Evolutionary conservation across 2,329 filamentous ascomycete species (phyloP), one percentile per base, ranked within the genome.

Genomic region (Stenocarpella maydis): DNA sequence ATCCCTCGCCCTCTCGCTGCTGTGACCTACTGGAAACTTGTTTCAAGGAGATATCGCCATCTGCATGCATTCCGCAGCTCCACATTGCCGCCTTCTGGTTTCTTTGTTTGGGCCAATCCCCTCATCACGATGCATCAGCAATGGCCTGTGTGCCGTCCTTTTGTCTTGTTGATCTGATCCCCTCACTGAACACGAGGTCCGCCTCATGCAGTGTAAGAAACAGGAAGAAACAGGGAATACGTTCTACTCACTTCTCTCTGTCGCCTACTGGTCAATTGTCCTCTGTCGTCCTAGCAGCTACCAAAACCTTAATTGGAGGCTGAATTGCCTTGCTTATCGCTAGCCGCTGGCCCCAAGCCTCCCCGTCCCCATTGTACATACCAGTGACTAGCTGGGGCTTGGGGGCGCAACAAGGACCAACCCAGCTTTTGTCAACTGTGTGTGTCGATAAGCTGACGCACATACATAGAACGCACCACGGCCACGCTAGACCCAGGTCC

Each of bases 31-130:
- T 47, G 64, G 31, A 65, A 55, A 43, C 39, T 39, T 58, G 52
- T 69, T 65, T 65, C 67, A 69, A 53, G 67, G 39, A 55, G 47
- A 66, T 69, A 50, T 64, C 60, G 67, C 50, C 41, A 31, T 49
- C 43, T 50, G 31, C 61, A n/a, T 41, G 54, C 49, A 60, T 53
- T 24, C 41, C 66, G 60, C 54, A 52, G 45, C 55, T 68, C 45
- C 24, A 24, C 66, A n/a, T 50, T 31, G 39, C 67, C 60, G 34
- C 64, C 52, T 49, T 50, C 60, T 41, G 28, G 52, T 34, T 45
- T 21, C 8, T 64, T 1, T 65, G 60, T 54, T 31, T 55, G 52
- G 60, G 26, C 65, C 41, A 64, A 26, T 19, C 31, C 28, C 52
- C 47, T 65, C 67, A 58, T 41, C 50, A 39, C 67, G 66, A 66